A percentile compares a stretch with the other conserved stretches of the same genome.
Conservation (phyloP, 1,139 yeast species). For the Fermentozyma sake region DNA sequence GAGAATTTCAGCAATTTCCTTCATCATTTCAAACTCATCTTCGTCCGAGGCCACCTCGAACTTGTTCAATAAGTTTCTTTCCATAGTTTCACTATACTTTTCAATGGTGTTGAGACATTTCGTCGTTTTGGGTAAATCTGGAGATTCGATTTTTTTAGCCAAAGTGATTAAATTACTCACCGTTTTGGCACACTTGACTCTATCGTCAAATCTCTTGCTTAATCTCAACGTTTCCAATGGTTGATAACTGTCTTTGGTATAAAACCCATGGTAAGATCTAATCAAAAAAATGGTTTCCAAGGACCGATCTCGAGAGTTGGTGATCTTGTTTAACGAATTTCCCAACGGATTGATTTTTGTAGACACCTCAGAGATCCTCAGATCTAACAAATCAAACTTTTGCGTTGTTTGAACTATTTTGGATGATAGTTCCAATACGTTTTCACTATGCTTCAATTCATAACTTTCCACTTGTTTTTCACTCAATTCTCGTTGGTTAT, state of each 20-base stretch:
- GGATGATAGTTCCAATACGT: conserved; percentile 54
- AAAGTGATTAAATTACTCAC: conserved; percentile 62
- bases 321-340: conserved; percentile 65
- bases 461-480: conserved; percentile 56
- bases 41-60: conserved; percentile 63
- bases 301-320: conserved; percentile 75
- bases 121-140: conserved; percentile 46
- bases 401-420: conserved; percentile 40
- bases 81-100: conserved; percentile 73
- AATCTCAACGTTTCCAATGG: conserved; percentile 52
- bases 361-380: conserved; percentile 54
- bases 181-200: conserved; percentile 64
- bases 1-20: conserved; percentile 73
- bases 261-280: conserved; percentile 73
- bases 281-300: conserved; percentile 70
- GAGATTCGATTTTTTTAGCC: conserved; percentile 56
- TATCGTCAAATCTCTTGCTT: conserved; percentile 43
- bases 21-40: conserved; percentile 59
- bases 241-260: conserved; percentile 56
- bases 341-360: conserved; percentile 72
- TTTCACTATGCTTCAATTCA: conserved; percentile 65
- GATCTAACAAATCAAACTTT: conserved; percentile 56
- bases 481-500: conserved; percentile 40
- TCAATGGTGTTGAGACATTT: conserved; percentile 55
- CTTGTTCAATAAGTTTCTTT: conserved; percentile 53